These are phyloP conservation scores for Salvia rosmarinus DNA, from an alignment of 257 asterid species.

Conservation along the genomic window DNA sequence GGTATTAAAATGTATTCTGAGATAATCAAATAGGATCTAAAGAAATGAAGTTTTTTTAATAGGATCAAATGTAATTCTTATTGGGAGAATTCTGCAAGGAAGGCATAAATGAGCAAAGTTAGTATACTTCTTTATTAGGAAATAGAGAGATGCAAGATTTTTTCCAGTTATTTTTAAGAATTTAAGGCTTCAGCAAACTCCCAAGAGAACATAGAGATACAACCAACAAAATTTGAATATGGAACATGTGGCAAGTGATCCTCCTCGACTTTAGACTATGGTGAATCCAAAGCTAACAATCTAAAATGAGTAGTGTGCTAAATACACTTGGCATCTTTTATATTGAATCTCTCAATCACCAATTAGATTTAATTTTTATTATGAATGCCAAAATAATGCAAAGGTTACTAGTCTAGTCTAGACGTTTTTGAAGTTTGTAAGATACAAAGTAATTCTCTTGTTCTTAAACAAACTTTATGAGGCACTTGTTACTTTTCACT, in stretches of 20 bases:
- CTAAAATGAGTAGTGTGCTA: neutral
- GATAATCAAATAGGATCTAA: neutral
- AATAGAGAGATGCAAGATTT: too few species aligned
- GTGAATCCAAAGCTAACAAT: neutral
- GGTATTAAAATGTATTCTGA: conserved; percentile 16
- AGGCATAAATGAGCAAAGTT: neutral
- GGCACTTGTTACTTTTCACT: neutral
- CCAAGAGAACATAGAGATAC: neutral
- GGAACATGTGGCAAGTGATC: neutral
- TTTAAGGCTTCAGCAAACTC: neutral
- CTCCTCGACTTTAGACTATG: neutral
- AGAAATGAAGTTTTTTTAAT: conserved; percentile 2
- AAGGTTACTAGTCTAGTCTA: neutral
- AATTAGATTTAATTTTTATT: neutral
- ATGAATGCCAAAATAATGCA: neutral
- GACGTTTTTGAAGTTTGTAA: neutral
- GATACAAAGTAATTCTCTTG: neutral
- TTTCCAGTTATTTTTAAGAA: neutral
- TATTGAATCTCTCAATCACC: neutral
- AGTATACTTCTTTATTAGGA: neutral
- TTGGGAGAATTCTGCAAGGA: neutral
- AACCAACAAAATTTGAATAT: neutral
- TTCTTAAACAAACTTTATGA: neutral
- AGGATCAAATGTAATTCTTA: neutral
- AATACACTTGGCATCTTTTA: neutral